Conservation (phyloP, 805 yeast species). For the Candida wancherniae region DNA sequence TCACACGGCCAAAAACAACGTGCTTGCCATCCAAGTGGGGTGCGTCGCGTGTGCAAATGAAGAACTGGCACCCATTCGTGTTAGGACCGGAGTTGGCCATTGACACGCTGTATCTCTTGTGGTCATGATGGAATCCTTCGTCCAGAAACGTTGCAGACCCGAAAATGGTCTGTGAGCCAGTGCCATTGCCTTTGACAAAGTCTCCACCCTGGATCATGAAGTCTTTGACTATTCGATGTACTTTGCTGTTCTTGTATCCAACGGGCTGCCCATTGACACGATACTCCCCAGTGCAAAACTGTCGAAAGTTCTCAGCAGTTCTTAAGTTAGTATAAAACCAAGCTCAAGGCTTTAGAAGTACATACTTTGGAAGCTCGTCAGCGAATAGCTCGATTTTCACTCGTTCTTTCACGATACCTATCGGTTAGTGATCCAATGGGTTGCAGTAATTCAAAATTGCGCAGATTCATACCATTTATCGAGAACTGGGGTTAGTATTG, state of each 20-base stretch:
- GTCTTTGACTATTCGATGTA: constrained; percentile 41
- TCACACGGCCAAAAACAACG: constrained; percentile 46
- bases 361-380: constrained; percentile 34
- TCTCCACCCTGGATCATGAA: constrained; percentile 48
- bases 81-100: constrained; percentile 44
- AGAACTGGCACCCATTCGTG: constrained; percentile 46
- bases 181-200: constrained; percentile 41
- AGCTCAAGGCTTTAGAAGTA: neutral
- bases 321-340: constrained; percentile 6
- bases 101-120: constrained; percentile 25
- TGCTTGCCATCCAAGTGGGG: constrained; percentile 43
- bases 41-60: constrained; percentile 29
- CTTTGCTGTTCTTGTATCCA: constrained; percentile 37
- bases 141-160: constrained; percentile 40
- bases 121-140: constrained; percentile 33
- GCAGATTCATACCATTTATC: constrained; percentile 22
- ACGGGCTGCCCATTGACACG: constrained; percentile 33
- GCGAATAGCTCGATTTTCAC: constrained; percentile 42
- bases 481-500: constrained; percentile 19
- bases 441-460: no score
- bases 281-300: constrained; percentile 49
- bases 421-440: constrained; percentile 3
- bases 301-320: constrained; percentile 49
- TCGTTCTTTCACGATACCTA: constrained; percentile 29
- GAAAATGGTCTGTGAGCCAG: constrained; percentile 39